phyloP scores from a whole-genome alignment of 768 basidiomycete genomes.

The Hortiboletus flavorubellus region DNA sequence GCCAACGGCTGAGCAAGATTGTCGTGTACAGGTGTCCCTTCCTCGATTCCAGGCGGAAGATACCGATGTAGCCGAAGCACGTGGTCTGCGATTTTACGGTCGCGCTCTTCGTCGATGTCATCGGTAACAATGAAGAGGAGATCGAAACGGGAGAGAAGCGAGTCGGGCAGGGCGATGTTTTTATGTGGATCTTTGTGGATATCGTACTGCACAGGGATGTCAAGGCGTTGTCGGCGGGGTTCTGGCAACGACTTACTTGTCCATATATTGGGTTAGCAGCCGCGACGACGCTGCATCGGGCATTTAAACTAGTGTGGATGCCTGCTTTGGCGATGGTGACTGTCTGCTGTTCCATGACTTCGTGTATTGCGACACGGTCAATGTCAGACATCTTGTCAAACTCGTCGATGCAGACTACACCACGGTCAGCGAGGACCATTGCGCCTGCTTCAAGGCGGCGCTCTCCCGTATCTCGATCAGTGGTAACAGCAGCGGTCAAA shows the following conservation, averaged over 20 bases:
- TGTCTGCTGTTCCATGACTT: slow-evolving; percentile 99
- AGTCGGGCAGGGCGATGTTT: slow-evolving; percentile 98
- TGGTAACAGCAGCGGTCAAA: slow-evolving; percentile 97
- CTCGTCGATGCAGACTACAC: slow-evolving; percentile 99
- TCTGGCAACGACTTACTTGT: slow-evolving; percentile 54
- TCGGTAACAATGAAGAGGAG: slow-evolving; percentile 97
- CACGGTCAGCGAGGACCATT: slow-evolving; percentile 98
- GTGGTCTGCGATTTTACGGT: slow-evolving; percentile 95
- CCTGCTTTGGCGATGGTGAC: slow-evolving; percentile 99
- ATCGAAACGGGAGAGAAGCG: slow-evolving; percentile 97
- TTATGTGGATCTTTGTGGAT: slow-evolving; percentile 99
- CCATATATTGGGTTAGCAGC: slow-evolving; percentile 99
- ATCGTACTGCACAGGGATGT: slow-evolving; percentile 69
- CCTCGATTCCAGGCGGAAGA: slow-evolving; percentile 92
- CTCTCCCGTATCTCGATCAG: slow-evolving; percentile 97
- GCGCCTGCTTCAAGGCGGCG: slow-evolving; percentile 96
- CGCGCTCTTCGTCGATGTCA: slow-evolving; percentile 93
- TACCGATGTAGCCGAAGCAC: slow-evolving; percentile 97
- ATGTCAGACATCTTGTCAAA: slow-evolving; percentile 99
- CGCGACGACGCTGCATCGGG: slow-evolving; percentile 95
- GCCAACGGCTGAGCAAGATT: slow-evolving; percentile 84
- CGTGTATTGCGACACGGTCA: slow-evolving; percentile 98
- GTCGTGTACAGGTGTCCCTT: slow-evolving; percentile 89
- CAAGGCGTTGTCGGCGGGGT: slow-evolving; percentile 1
- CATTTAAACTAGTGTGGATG: slow-evolving; percentile 97